Base-by-base conservation (phyloP, 148 eudicot species). In the Fagopyrum esculentum region DNA sequence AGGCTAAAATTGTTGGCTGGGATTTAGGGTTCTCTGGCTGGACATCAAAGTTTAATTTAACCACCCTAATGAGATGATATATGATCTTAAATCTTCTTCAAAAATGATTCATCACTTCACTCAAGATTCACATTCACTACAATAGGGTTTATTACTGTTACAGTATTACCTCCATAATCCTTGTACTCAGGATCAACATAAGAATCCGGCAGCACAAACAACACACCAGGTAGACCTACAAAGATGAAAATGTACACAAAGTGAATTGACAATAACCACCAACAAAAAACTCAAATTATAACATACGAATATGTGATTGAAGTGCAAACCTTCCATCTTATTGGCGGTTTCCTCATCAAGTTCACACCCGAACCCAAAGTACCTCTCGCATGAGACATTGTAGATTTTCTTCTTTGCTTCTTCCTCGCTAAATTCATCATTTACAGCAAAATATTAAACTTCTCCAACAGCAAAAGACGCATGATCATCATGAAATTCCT, bases 141-240 rank as follows among this genome's bases (percentile, higher is more conserved):
- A 6, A 55, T 16, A n/a, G 17, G 60, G 7, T n/a, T 17, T 51
- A 10, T 11, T 43, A 29, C 29, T 63, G 15, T 19, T 35, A 66
- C 6, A 40, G 0, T 12, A 75, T 29, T 85, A 95, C 97, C 99
- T 81, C 99, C 97, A 78, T 95, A 95, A 73, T 95, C 97, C 85
- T 95, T 90, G 83, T 92, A 77, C 78, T 92, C 99, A n/a, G 94
- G 84, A 83, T 95, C 99, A 51, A 92, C 99, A 85, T 95, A 95
- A 16, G 97, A 95, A 85, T 95, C 99, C 6, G 99, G 99, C 30
- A 95, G 96, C 64, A 92, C 97, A 76, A 95, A 95, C 15, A 95
- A 78, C 69, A 95, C 97, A 73, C 97, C 99, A 71, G 97, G 97
- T 71, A 90, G 74, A 73, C 92, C 97, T 95, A 80, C 68, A 74